Conservation (phyloP, 2,329 filamentous ascomycete genomes). For the Ascochyta clinopodiicola region DNA sequence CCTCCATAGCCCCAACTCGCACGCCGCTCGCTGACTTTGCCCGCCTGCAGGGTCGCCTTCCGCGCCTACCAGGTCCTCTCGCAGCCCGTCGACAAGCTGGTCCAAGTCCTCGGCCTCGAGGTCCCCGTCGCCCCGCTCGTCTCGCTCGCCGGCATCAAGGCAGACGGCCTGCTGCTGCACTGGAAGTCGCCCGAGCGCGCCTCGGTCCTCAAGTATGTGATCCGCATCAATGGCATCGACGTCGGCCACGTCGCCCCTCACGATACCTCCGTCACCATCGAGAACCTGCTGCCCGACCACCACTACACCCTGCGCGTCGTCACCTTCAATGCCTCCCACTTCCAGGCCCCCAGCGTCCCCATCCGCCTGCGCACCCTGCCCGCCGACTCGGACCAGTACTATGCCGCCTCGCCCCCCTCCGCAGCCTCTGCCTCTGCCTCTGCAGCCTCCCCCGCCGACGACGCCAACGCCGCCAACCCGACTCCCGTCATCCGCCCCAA, state of each 20-base stretch:
- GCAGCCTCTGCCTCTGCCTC: constrained; percentile 33
- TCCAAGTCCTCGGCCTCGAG: constrained; percentile 90
- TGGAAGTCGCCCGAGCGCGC: constrained; percentile 77
- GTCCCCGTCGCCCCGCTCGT: constrained; percentile 90
- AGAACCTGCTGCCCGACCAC: constrained; percentile 81
- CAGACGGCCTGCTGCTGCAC: constrained; percentile 85
- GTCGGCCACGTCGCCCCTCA: constrained; percentile 83
- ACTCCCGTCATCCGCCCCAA: constrained; percentile 60
- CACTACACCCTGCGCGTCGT: constrained; percentile 95
- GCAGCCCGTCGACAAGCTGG: constrained; percentile 89
- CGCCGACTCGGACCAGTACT: constrained; percentile 53
- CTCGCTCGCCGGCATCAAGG: constrained; percentile 85
- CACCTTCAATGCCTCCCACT: constrained; percentile 88
- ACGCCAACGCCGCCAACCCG: constrained; percentile 58
- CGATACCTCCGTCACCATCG: constrained; percentile 90
- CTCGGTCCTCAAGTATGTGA: constrained; percentile 83
- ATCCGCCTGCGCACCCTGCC: constrained; percentile 78
- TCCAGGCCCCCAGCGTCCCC: constrained; percentile 85
- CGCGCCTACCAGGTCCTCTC: constrained; percentile 87
- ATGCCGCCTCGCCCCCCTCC: constrained; percentile 56
- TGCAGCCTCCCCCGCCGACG: constrained; percentile 49
- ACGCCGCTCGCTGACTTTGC: background rate
- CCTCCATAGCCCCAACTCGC: background rate
- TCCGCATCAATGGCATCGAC: constrained; percentile 92
- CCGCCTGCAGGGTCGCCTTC: constrained; percentile 71